Evolutionary conservation across 2,329 filamentous ascomycete species (phyloP), one percentile per base, ranked within the genome.

Genomic region (Stachybotrys elegans): DNA sequence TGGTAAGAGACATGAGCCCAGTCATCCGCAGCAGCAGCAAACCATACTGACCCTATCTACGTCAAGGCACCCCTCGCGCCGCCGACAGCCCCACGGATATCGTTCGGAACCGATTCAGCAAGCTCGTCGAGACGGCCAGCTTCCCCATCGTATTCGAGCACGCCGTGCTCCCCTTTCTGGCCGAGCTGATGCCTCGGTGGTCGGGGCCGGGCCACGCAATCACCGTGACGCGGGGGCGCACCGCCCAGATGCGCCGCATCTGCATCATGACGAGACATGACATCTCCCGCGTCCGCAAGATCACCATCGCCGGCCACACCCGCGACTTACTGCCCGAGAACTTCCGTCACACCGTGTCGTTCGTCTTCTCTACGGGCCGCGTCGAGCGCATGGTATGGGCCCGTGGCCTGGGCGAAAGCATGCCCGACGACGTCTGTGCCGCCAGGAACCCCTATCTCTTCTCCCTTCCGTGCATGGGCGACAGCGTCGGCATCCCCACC

Each of bases 131-230:
- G 23, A 54, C 54, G 1, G 57, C 62, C 1, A 64, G 54, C 43
- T 72, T 72, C 43, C 61, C 68, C 0, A 43, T 71, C 1, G 48
- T 70, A 5, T 72, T 68, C 57, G 69, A 72, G 40, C 68, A 72
- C 34, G 58, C 61, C 9, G 56, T 72, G 3, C 62, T 72, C 2
- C 69, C 70, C 4, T 72, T 72, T 44, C 57, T 72, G 1, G 51
- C 61, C 40, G 64, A 69, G 35, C 65, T 69, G 42, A 51, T 72
- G 22, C 68, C 68, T 3, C 61, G 60, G 25, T 71, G 67, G 68
- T 61, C 67, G 36, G 66, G 67, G 0, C 58, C 63, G 0, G 60
- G 61, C 6, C 66, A 72, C 42, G 58, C 65, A 39, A 57, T 72
- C 47, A 68, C 58, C 40, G 63, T 69, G 23, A 60, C 53, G 7